A percentile compares a stretch with the other conserved stretches of the same genome.
phyloP scores from a whole-genome alignment of 2,329 filamentous ascomycete species.

The Alternaria gansuensis region DNA sequence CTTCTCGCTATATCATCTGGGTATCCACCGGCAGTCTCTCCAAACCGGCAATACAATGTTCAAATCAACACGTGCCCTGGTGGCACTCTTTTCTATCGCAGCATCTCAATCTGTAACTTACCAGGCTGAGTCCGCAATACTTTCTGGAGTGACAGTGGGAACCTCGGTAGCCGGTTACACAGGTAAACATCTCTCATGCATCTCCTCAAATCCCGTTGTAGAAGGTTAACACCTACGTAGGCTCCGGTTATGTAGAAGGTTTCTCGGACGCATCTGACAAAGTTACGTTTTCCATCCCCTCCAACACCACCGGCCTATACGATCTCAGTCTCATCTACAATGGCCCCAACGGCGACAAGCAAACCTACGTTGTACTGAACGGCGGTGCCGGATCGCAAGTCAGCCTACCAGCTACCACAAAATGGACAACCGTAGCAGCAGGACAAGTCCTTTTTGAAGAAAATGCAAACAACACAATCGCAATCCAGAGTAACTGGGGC shows the following conservation, averaged over 20 bases:
- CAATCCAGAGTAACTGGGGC: slow-evolving; percentile 61
- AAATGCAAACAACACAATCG: slow-evolving; percentile 56
- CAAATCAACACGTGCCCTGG: background rate
- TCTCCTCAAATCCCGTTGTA: background rate
- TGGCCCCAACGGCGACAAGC: slow-evolving; percentile 59
- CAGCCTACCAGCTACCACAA: slow-evolving; percentile 51
- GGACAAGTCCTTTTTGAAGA: slow-evolving; percentile 58
- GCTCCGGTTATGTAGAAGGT: slow-evolving; percentile 59
- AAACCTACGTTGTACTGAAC: slow-evolving; percentile 57
- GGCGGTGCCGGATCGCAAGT: slow-evolving; percentile 56
- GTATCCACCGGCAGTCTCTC: background rate
- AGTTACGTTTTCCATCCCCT: slow-evolving; percentile 56
- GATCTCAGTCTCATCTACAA: slow-evolving; percentile 58
- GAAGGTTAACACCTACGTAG: slow-evolving; percentile 33
- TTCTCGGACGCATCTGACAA: slow-evolving; percentile 57
- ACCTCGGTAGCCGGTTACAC: slow-evolving; percentile 9
- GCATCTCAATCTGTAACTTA: slow-evolving; percentile 26
- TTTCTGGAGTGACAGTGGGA: slow-evolving; percentile 1
- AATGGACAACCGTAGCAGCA: slow-evolving; percentile 54
- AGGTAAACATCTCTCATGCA: background rate
- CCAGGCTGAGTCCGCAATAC: slow-evolving; percentile 7
- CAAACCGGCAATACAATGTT: slow-evolving; percentile 3
- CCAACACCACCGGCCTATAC: slow-evolving; percentile 52
- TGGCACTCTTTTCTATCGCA: slow-evolving; percentile 11
- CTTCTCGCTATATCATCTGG: background rate